Percentiles rank a stretch among this genome's conserved stretches.
Conservation (phyloP, 305 asterid species). For the Solanum hybrid region DNA sequence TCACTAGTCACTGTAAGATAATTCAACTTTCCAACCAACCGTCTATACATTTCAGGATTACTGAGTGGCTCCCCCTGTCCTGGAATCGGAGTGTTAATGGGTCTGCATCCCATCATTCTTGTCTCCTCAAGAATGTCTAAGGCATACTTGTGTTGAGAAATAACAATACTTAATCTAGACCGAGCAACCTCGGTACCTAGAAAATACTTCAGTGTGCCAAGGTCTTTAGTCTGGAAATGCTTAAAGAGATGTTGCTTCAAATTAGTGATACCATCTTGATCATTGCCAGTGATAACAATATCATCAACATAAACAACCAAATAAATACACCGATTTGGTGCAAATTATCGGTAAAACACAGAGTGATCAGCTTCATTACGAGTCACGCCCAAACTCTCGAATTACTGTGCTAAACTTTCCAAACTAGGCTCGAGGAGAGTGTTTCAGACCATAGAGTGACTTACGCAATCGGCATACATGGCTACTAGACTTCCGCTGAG, state of each 20-base stretch:
- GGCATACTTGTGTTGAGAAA: not conserved
- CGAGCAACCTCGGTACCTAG: not conserved
- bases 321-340: not conserved
- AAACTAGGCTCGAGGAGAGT: not conserved
- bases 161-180: not conserved
- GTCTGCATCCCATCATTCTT: not conserved
- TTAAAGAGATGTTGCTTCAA: not conserved
- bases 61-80: not conserved
- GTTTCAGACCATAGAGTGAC: not conserved
- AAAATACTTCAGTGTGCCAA: not conserved
- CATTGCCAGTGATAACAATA: not conserved
- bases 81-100: not conserved
- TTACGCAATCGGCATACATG: not conserved
- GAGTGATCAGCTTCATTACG: not conserved
- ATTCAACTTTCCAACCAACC: not conserved
- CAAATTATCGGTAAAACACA: not conserved
- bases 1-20: not conserved
- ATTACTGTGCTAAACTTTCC: not conserved
- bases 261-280: not conserved
- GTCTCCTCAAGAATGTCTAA: not conserved
- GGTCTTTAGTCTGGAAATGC: not conserved
- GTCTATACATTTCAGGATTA: too few species aligned
- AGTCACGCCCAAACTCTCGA: not conserved
- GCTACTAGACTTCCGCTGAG: not conserved
- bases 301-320: not conserved